Base-by-base conservation (phyloP, 768 basidiomycete genomes). In the Boletus sp. region DNA sequence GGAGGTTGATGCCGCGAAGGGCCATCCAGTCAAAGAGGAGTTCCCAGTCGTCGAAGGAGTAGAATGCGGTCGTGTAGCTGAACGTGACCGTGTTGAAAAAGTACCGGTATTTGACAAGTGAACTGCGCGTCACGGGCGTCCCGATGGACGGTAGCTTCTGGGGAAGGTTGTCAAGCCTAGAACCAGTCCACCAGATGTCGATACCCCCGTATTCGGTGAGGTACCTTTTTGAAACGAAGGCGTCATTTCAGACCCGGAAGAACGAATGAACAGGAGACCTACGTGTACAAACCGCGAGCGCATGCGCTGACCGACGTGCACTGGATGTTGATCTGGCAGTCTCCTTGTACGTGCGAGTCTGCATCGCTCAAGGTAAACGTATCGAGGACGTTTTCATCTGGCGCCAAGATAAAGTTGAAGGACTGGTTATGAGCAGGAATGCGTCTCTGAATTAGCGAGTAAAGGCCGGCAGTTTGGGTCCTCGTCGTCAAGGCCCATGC, bases 171-270 rank as follows among this genome's bases (percentile, higher is more conserved):
- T 68, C 54, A 28, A 77, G 69, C 30, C 75, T 71, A 2, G 76
- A 77, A 6, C 76, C 74, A 2, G 76, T 76, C 76, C 75, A 77
- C 72, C 74, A 77, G 42, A 77, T 77, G 47, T 77, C 76, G 12
- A 76, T 72, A 1, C 71, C 68, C 4, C 68, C 74, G 48, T 68
- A 65, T 29, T 72, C 68, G 2, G 73, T 76, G 37, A 73, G 64
- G 55, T 77, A 77, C 3, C 74, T 75, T 42, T 46, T 35, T 37
- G 12, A 33, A 11, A 7, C n/a, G 14, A 17, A 9, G 39, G 14
- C 18, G 2, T 12, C 11, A 35, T 30, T 2, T 40, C 18, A 41
- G 49, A 7, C 8, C 2, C 2, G 50, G n/a, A 39, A 45, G 35
- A 30, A 33, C 29, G 33, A 9, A 35, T 12, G 14, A 29, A 39